phyloP scores from a whole-genome alignment of 805 yeast genomes.

The Wickerhamomyces ciferrii region DNA sequence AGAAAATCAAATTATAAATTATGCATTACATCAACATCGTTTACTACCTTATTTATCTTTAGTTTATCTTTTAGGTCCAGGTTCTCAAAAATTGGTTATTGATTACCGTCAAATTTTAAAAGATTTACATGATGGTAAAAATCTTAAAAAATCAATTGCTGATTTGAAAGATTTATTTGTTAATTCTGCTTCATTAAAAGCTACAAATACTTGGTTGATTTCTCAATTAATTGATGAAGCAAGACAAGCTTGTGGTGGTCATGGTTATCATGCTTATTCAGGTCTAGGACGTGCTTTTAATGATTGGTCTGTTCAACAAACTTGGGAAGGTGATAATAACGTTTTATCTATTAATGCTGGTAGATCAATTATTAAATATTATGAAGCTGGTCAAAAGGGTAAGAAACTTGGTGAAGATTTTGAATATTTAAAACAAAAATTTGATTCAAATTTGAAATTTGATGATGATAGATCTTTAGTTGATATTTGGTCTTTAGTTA shows the following conservation, averaged over 20 bases:
- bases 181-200: conserved; percentile 82
- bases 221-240: conserved; percentile 80
- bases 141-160: conserved; percentile 46
- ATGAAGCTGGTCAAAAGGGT: conserved; percentile 31
- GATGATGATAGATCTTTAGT: conserved; percentile 12
- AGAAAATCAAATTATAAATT: conserved; percentile 71
- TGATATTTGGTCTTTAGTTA: conserved; percentile 29
- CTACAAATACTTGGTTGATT: conserved; percentile 84
- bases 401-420: conserved; percentile 24
- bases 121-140: conserved; percentile 44
- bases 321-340: conserved; percentile 98
- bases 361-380: conserved; percentile 50
- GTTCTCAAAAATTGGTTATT: conserved; percentile 53
- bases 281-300: conserved; percentile 85
- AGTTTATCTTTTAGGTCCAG: conserved; percentile 71
- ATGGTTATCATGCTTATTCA: conserved; percentile 90
- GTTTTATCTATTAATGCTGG: conserved; percentile 82
- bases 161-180: conserved; percentile 75
- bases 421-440: conserved; percentile 24
- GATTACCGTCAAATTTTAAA: conserved; percentile 45
- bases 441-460: conserved; percentile 19
- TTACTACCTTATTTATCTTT: conserved; percentile 80
- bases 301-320: conserved; percentile 97
- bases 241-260: conserved; percentile 95
- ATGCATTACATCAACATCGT: conserved; percentile 85